Base-by-base conservation (phyloP, 2,329 filamentous ascomycete species). In the Atkinsonella hypoxylon region DNA sequence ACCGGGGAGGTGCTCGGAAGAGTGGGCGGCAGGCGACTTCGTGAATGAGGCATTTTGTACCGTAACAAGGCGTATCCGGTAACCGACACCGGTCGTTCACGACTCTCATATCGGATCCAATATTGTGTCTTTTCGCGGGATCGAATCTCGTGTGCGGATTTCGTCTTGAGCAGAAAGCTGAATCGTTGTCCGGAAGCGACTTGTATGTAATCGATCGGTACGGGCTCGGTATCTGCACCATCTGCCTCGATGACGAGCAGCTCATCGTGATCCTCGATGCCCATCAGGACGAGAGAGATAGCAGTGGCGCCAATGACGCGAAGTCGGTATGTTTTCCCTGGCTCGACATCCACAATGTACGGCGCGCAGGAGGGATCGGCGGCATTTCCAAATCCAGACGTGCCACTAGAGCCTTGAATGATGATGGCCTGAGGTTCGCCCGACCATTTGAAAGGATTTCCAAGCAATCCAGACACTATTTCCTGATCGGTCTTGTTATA, bases 221-320 rank as follows among this genome's bases (percentile, higher is more conserved):
- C 64, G 0, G 74, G 72, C 57, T 72, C 67, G 3, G 76, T 79
- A 60, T 79, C 80, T 15, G 67, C 64, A 13, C 73, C 74, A 53
- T 85, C 82, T 0, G 77, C 81, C 51, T 77, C 75, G 49, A 85
- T 79, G 48, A 86, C 69, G 0, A 70, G 73, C 43, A 84, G 59
- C 12, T 74, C 65, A 2, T 67, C 58, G 57, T 85, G 82, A 7
- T 61, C 72, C 54, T 82, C 78, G 41, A 85, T 73, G 0, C 68
- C 78, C 2, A 82, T 56, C 3, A 72, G 70, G 7, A 75, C 64
- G 54, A 77, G 68, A 0, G 76, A 79, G n/a, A 84, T 64, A 1
- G 76, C 77, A 0, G 74, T 76, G 0, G 62, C 71, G 5, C 79
- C 78, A 44, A 85, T 73, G 57, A 81, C 76, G 10, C 82, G 72